phyloP scores from a whole-genome alignment of 2,329 filamentous ascomycete genomes.

The Endoconidiophora polonica region DNA sequence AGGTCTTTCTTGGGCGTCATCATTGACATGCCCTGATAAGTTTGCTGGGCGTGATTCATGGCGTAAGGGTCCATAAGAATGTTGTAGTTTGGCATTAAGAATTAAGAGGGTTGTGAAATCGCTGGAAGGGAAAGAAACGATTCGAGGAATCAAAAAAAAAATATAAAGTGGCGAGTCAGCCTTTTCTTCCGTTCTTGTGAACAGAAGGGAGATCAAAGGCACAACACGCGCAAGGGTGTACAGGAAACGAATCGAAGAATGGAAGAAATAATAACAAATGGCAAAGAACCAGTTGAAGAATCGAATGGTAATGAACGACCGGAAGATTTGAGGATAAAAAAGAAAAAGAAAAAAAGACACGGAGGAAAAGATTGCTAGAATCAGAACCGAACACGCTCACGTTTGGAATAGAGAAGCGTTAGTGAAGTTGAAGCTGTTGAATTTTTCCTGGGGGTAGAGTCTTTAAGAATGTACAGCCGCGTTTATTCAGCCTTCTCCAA shows the following conservation, averaged over 20 bases:
- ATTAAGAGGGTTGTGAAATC: conserved; percentile 7
- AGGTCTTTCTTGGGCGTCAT: conserved; percentile 12
- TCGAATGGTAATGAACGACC: conserved; percentile 7
- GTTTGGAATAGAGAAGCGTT: not conserved
- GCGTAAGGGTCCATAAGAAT: not conserved
- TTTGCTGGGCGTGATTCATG: conserved; percentile 9
- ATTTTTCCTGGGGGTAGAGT: too few species aligned
- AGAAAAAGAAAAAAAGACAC: not conserved
- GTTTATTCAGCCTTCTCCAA: conserved; percentile 8
- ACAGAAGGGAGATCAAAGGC: not conserved
- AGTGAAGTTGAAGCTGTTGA: not conserved
- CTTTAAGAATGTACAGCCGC: not conserved
- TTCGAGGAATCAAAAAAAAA: not conserved
- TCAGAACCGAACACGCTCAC: too few species aligned
- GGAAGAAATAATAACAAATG: conserved; percentile 6
- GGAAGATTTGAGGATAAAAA: not conserved
- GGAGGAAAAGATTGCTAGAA: not conserved
- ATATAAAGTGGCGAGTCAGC: not conserved
- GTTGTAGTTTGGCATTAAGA: conserved; percentile 13
- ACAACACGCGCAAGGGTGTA: not conserved
- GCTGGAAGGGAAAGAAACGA: not conserved
- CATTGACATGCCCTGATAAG: conserved; percentile 7
- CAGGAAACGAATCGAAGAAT: conserved; percentile 5
- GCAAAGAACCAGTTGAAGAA: not conserved
- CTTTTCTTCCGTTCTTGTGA: not conserved